Base-by-base conservation (phyloP, 2,329 filamentous ascomycete species). In the Hirsutella thompsonii region DNA sequence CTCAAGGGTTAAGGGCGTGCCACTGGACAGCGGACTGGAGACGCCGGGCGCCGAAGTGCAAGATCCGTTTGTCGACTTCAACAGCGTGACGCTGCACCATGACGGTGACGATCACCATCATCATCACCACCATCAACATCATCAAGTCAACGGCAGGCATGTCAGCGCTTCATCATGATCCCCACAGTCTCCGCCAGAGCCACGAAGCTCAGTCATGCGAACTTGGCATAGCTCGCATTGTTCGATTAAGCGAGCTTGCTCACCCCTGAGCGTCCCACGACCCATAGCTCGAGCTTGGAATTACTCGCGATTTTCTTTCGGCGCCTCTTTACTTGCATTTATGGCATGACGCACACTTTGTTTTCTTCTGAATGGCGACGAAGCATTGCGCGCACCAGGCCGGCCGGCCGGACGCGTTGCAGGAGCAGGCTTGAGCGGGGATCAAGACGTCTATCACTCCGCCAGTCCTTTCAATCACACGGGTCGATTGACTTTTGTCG, bases 51-150 rank as follows among this genome's bases (percentile, higher is more conserved):
- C 73, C 30, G 90, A 95, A 57, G 58, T 81, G 30, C 70, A 76
- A 3, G 92, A 98, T 70, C 92, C 92, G 2, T 98, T 98, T 57
- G 86, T 95, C 62, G 92, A 96, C 61, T 98, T 98, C 64, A 98
- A 96, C 69, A 94, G 87, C 57, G 89, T 98, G 34, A 98, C 92
- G 39, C 69, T 98, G 46, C 90, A 96, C 61, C 92, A 98, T 57
- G 92, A 96, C 42, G 92, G 88, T 14, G 90, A 95, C 51, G 84
- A 88, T 38, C 68, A 79, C 42, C 49, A 49, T 36, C 57, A 64
- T 40, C 54, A 55, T 20, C 46, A 48, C 30, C 46, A 47, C 28
- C 40, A 51, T 20, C 47, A 51, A 37, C n/a, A n/a, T n/a, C n/a
- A n/a, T n/a, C n/a, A n/a, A n/a, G 46, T 52, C 39, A 54, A 52